Evolutionary conservation across 139 green algal species (phyloP), one percentile per base, ranked within the genome.

Genomic region (Eudorina sp.): DNA sequence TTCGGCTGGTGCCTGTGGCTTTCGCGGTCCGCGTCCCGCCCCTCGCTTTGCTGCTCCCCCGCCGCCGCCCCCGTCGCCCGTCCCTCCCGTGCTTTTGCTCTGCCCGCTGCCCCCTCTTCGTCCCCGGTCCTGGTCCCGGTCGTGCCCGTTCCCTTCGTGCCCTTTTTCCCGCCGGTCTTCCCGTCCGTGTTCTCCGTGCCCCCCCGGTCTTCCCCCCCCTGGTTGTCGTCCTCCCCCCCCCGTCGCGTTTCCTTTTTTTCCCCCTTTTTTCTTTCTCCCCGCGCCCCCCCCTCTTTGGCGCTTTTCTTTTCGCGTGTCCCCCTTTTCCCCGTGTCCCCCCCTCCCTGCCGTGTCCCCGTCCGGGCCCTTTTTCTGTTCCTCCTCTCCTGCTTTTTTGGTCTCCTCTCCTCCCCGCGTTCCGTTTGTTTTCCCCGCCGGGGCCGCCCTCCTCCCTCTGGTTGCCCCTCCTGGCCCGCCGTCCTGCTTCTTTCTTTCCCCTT

Each of bases 1-100:
- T n/a, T 69, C 60, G 7, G 60, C 60, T 69, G 60, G 60, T 69
- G 60, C 60, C n/a, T 69, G 60, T 31, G 60, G 60, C n/a, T 69
- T 69, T 69, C 19, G 60, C 19, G 60, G 60, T 69, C 19, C 19
- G 7, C 60, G 60, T 31, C 19, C 19, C 19, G 25, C 60, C 21
- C 19, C 60, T 36, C 19, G 60, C n/a, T 69, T 69, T 69, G 60
- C 60, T 58, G 51, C 51, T 16, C 51, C 51, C 51, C 51, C 51
- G 51, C 51, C 51, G 51, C 51, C 16, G 51, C 51, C 51, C 51
- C 51, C 51, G 51, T 58, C 51, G 51, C 51, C 51, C 51, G 51
- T 58, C 51, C 51, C 51, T 58, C 51, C 51, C 51, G 51, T 58
- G 51, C 51, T 58, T 58, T 58, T 58, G 51, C 51, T 58, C 51